phyloP scores from a whole-genome alignment of 2,329 filamentous ascomycete species.

The Beauveria brongniartii region DNA sequence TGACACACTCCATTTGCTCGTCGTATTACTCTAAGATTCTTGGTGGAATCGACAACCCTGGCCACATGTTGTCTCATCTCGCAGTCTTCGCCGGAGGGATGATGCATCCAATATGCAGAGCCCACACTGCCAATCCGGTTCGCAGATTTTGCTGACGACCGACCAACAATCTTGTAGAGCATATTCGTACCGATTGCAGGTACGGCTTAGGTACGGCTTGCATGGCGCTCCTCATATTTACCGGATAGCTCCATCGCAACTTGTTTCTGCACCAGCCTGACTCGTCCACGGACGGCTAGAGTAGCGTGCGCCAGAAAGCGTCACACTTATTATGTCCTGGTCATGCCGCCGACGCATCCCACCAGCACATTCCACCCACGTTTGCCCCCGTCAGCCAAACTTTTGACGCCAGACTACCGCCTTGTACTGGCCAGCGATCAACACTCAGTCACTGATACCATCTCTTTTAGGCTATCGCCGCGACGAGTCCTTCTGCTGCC shows the following conservation, averaged over 20 bases:
- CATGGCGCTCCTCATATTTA: not conserved
- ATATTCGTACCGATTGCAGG: not conserved
- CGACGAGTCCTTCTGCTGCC: not conserved
- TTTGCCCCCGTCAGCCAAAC: not conserved
- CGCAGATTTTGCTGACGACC: not conserved
- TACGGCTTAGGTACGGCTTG: not conserved
- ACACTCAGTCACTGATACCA: not conserved
- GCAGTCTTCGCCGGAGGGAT: not conserved
- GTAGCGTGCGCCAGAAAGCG: not conserved
- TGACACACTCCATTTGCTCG: not conserved
- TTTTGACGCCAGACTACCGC: not conserved
- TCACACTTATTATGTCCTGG: not conserved
- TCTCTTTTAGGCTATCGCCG: not conserved
- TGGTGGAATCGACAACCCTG: not conserved
- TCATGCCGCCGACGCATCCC: not conserved
- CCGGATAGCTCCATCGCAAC: not conserved
- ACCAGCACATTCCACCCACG: not conserved
- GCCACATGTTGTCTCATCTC: constrained; percentile 1
- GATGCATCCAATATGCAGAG: not conserved
- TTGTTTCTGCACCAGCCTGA: not conserved
- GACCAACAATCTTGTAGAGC: constrained; percentile 2
- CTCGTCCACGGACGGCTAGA: constrained; percentile 1
- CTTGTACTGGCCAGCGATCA: too few species aligned
- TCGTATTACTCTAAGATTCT: not conserved
- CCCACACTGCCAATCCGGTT: not conserved